These are phyloP conservation scores for Dryas integrifolia DNA, from an alignment of 331 rosid species.

Conservation along the genomic window DNA sequence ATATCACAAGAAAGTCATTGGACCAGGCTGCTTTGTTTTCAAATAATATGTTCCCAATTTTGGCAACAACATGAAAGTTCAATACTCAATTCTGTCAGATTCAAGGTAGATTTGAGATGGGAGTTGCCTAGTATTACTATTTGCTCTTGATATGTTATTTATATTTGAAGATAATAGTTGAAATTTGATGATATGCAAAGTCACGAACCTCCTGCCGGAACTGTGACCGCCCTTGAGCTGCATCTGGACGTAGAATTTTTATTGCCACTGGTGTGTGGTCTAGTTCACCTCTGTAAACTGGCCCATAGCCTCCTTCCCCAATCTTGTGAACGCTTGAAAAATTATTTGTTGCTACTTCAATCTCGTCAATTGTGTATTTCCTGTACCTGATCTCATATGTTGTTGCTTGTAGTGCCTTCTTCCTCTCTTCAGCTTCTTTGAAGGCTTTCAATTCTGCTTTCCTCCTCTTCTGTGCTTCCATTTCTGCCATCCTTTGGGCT, in stretches of 20 bases:
- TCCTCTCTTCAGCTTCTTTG: conserved; percentile 38
- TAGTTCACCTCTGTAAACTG: conserved; percentile 41
- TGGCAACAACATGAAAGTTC: background rate
- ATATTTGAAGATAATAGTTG: background rate
- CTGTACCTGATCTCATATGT: conserved; percentile 43
- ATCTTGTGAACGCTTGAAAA: conserved; percentile 35
- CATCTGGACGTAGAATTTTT: conserved; percentile 49
- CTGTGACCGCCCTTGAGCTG: conserved; percentile 46
- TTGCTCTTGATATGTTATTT: background rate
- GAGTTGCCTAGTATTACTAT: background rate
- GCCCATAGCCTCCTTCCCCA: conserved; percentile 58
- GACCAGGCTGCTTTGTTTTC: conserved; percentile 1
- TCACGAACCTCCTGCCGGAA: conserved; percentile 47
- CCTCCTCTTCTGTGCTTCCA: conserved; percentile 55
- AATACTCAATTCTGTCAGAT: background rate
- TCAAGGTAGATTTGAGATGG: background rate
- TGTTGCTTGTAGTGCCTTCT: conserved; percentile 5
- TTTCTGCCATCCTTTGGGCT: conserved; percentile 41
- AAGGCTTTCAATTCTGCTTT: conserved; percentile 42
- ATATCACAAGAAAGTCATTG: background rate
- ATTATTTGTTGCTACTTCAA: conserved; percentile 38
- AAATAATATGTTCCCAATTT: background rate
- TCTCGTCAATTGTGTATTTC: conserved; percentile 38
- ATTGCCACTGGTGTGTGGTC: conserved; percentile 50
- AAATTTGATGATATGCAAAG: background rate